phyloP scores from a whole-genome alignment of 306 rosid genomes.

The Acmispon strigosus region DNA sequence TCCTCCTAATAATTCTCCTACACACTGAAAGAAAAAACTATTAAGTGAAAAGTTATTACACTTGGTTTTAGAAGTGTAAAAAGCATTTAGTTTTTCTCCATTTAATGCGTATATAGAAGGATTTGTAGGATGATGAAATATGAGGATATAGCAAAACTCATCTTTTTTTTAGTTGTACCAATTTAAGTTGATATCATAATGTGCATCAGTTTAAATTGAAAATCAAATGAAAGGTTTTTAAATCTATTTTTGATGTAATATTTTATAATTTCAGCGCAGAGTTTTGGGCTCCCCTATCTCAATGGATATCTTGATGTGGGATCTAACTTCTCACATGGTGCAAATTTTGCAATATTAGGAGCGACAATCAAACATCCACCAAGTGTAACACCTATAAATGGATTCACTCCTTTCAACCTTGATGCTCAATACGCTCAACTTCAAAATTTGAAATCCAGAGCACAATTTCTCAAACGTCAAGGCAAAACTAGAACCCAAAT shows the following conservation, averaged over 20 bases:
- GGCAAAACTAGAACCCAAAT: constrained; percentile 14
- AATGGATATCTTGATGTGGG: constrained; percentile 36
- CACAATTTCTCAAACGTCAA: background rate
- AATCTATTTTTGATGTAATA: background rate
- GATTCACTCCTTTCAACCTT: constrained; percentile 40
- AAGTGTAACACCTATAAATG: background rate
- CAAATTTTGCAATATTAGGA: constrained; percentile 28
- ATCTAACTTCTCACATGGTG: constrained; percentile 31
- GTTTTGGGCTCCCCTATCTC: constrained; percentile 24
- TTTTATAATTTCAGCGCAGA: too few species aligned
- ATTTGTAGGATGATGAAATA: too few species aligned
- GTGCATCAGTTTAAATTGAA: too few species aligned
- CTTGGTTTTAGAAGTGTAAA: too few species aligned
- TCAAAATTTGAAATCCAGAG: constrained; percentile 5
- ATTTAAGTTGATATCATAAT: too few species aligned
- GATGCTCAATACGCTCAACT: constrained; percentile 28
- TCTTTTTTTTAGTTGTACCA: too few species aligned
- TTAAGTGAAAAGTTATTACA: too few species aligned
- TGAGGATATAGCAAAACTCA: too few species aligned
- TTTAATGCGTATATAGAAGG: too few species aligned
- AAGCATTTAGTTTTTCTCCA: too few species aligned
- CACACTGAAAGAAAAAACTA: too few species aligned
- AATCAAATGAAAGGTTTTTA: background rate
- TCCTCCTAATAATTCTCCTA: too few species aligned
- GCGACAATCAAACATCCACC: constrained; percentile 28